These are phyloP conservation scores for Euphrasia arctica DNA, from an alignment of 305 asterid genomes.

Conservation along the genomic window DNA sequence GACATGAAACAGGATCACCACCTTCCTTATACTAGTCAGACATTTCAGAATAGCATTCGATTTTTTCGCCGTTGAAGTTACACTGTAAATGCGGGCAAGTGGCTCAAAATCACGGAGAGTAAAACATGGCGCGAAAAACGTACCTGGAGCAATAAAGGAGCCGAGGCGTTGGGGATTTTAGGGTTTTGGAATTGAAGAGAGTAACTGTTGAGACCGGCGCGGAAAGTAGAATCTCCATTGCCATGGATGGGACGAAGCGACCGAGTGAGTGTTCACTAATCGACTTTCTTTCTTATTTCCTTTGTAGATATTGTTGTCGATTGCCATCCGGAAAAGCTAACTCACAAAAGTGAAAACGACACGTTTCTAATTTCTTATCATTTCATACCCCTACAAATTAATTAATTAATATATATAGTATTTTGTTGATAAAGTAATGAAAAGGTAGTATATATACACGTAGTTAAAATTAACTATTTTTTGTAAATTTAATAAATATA, in stretches of 20 bases:
- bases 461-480: no score
- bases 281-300: not conserved
- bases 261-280: not conserved
- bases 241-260: no score
- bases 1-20: not conserved
- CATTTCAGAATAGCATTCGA: not conserved
- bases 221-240: slow-evolving; percentile 35
- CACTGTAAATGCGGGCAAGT: not conserved
- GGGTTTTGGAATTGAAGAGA: slow-evolving; percentile 6
- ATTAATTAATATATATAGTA: no score
- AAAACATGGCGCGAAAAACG: slow-evolving; percentile 12
- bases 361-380: not conserved
- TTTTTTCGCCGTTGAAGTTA: not conserved
- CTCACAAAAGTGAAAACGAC: not conserved
- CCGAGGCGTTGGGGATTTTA: slow-evolving; percentile 21
- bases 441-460: no score
- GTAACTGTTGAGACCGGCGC: slow-evolving; percentile 27
- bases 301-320: not conserved
- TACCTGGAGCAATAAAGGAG: slow-evolving; percentile 37
- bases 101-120: not conserved
- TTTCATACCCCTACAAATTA: no score
- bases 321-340: not conserved
- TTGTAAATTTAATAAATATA: no score
- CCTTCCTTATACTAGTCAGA: not conserved
- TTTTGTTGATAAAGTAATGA: no score